These are phyloP conservation scores for Phoenix roebelenii DNA, from an alignment of 176 grass and related monocot genomes.

Conservation along the genomic window DNA sequence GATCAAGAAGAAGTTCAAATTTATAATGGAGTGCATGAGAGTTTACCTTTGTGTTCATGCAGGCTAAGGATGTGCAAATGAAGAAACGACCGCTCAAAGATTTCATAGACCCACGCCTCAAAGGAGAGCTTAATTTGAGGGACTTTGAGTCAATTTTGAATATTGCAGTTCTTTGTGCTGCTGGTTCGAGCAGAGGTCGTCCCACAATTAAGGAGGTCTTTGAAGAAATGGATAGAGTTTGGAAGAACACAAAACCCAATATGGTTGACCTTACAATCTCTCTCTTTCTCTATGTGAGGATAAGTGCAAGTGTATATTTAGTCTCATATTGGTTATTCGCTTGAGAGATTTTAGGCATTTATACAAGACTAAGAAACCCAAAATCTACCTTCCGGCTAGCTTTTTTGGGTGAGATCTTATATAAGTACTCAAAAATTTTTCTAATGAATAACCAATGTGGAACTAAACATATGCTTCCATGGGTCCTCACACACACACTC, in stretches of 20 bases:
- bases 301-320: too few species aligned
- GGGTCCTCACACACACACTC: too few species aligned
- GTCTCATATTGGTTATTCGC: too few species aligned
- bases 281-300: background rate
- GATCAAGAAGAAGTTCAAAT: too few species aligned
- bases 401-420: too few species aligned
- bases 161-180: conserved; percentile 39
- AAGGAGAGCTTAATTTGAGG: conserved; percentile 36
- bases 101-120: conserved; percentile 35
- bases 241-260: conserved; percentile 14
- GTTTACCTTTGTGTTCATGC: background rate
- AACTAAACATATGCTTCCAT: too few species aligned
- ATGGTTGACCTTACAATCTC: conserved; percentile 23
- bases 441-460: too few species aligned
- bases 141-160: conserved; percentile 38
- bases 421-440: too few species aligned
- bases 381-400: too few species aligned
- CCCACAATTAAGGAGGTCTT: conserved; percentile 43
- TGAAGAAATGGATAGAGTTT: conserved; percentile 41
- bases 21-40: too few species aligned
- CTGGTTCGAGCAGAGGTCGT: conserved; percentile 39
- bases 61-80: conserved; percentile 48
- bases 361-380: too few species aligned
- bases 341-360: too few species aligned
- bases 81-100: conserved; percentile 39